Evolutionary conservation across 345 rosid species (phyloP).

Genomic region (Eucalyptus pauciflora): DNA sequence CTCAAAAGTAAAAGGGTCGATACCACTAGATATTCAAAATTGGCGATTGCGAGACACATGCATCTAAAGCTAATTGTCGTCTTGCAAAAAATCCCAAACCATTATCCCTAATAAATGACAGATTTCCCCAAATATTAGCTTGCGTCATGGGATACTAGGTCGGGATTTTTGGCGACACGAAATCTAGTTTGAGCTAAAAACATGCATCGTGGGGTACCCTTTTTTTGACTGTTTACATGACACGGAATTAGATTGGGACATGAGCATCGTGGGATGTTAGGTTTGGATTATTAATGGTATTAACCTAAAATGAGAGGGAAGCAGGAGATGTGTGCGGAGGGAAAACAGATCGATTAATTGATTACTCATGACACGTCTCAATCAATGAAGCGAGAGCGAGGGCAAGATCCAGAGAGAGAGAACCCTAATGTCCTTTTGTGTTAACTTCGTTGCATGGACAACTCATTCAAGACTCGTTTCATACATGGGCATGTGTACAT

Average conservation of each 20-base stretch:
- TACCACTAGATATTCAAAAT: neutral
- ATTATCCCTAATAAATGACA: neutral
- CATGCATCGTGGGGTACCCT: neutral
- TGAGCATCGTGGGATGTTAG: neutral
- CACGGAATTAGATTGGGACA: too few relatives aligned
- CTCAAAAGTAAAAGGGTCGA: neutral
- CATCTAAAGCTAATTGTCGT: neutral
- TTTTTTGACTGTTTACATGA: neutral
- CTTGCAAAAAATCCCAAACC: neutral
- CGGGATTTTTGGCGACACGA: neutral
- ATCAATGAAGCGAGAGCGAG: neutral
- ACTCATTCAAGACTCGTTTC: neutral
- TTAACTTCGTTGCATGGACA: neutral
- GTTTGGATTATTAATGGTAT: neutral
- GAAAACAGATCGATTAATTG: neutral
- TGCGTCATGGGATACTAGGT: neutral
- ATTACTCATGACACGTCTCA: too few relatives aligned
- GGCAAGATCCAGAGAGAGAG: neutral
- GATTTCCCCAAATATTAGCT: neutral
- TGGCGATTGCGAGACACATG: too few relatives aligned
- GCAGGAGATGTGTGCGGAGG: neutral
- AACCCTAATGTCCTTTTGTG: neutral
- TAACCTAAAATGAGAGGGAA: neutral
- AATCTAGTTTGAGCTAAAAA: neutral
- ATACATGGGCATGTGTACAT: neutral